Base-by-base conservation (phyloP, 176 grass and related monocot species). In the Aegilops tauschii region DNA sequence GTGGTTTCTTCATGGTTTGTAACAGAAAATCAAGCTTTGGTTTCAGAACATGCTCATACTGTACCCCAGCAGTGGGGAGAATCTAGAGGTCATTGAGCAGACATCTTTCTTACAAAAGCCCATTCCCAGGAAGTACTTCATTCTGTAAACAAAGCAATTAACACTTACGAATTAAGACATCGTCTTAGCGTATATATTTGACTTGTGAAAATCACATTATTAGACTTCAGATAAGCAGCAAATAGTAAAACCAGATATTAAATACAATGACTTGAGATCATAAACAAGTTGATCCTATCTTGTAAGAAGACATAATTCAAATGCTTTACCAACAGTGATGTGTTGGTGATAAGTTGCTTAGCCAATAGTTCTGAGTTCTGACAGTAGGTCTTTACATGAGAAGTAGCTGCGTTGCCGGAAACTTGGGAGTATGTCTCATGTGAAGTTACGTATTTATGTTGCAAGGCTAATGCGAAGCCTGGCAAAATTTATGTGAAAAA, bases 11-110 rank as follows among this genome's bases (percentile, higher is more conserved):
- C 93, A 95, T 98, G 18, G 68, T 98, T 20, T 52, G 69, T 45
- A 95, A 81, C 29, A 98, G 91, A 84, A 95, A 98, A 6, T 93
- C 77, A 65, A 98, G 83, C 86, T 98, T 95, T 45, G 95, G 95
- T 84, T 93, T 87, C 83, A 98, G 58, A 62, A 98, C 93, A 85
- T 74, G 47, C 39, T 95, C 83, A 18, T 87, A 77, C 93, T 95
- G 81, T 95, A 95, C 37, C 95, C 21, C 23, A 98, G 69, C 80
- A 98, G 66, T 58, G 93, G 95, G 81, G 93, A 98, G 71, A 98
- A 98, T 84, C 91, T 95, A 65, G 82, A 88, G 16, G 95, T 89
- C 91, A 98, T 98, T 77, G 93, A 98, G 86, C 89, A 85, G 2
- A 98, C 91, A 28, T 98, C 83, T 85, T 83, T 85, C 78, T 93